phyloP scores from a whole-genome alignment of 2,329 filamentous ascomycete genomes.

The Pseudocercospora crystallina region DNA sequence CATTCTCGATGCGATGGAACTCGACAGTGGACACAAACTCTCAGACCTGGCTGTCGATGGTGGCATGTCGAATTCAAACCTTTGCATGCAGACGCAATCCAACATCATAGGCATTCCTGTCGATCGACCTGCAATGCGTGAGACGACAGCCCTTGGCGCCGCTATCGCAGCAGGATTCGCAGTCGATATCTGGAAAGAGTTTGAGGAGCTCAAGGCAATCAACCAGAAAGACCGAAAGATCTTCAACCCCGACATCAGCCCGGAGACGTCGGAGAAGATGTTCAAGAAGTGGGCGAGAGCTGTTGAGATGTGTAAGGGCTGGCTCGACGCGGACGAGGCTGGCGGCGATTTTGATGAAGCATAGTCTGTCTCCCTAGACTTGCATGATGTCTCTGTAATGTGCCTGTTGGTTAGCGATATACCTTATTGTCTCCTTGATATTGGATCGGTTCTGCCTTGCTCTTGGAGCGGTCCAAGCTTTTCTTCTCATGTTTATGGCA shows the following conservation, averaged over 20 bases:
- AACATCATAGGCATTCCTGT: conserved; percentile 82
- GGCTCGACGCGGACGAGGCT: conserved; percentile 43
- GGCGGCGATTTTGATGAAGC: conserved; percentile 12
- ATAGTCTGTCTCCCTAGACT: conserved; percentile 4
- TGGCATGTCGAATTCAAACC: conserved; percentile 82
- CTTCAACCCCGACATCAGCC: conserved; percentile 65
- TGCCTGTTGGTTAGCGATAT: neutral
- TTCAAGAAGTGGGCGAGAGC: conserved; percentile 74
- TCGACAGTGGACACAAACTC: conserved; percentile 75
- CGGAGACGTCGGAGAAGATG: conserved; percentile 56
- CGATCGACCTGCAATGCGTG: conserved; percentile 81
- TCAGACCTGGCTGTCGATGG: conserved; percentile 79
- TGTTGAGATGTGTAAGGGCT: conserved; percentile 76
- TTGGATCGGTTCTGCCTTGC: too few species aligned
- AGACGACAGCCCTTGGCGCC: conserved; percentile 84
- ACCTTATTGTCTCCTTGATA: too few species aligned
- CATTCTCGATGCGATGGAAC: conserved; percentile 87
- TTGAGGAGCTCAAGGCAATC: conserved; percentile 71
- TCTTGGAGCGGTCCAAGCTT: too few species aligned
- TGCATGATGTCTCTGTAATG: conserved; percentile 1
- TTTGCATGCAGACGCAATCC: conserved; percentile 90
- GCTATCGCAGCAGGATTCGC: conserved; percentile 89
- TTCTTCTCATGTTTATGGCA: too few species aligned
- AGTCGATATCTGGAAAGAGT: conserved; percentile 72
- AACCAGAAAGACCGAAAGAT: conserved; percentile 68